Base-by-base conservation (phyloP, 1,284 basidiomycete genomes). In the Malassezia sympodialis region DNA sequence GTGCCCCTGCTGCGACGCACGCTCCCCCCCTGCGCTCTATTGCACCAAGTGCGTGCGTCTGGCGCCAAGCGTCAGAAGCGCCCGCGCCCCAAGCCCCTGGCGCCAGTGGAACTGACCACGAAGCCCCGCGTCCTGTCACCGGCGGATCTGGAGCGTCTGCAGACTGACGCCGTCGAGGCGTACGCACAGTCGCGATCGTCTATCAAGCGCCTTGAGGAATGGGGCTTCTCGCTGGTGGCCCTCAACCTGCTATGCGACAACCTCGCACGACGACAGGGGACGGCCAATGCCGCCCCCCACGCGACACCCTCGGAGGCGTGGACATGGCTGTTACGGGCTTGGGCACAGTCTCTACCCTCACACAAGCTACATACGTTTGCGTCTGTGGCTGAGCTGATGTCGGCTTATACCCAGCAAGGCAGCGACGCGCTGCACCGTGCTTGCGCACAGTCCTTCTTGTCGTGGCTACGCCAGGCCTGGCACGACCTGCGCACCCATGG, bases 361-460 rank as follows among this genome's bases (percentile, higher is more conserved):
- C 39, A 40, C 11, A 26, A 21, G 3, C 21, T 41, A 27, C 41
- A 28, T 8, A 24, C 31, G n/a, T 51, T 43, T 28, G 21, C 42
- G 23, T 34, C 43, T 27, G 37, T 19, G 32, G 17, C 26, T 28
- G 28, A 37, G 27, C 15, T 41, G 7, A 41, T 32, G 1, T 30
- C 23, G 12, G 55, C 46, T 17, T 57, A 51, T n/a, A 28, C 34
- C 7, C 44, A 21, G 14, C 49, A 43, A 19, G 55, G 55, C 5
- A 21, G 34, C 17, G 39, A 27, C 8, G 55, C 55, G 27, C 27
- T 57, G 17, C 23, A 21, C 17, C 49, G 50, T 6, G 55, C 55
- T 14, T 48, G 49, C 23, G 34, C 46, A 24, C 41, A 45, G n/a
- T 46, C 49, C 15, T 57, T 57, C 32, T 28, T 57, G n/a, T 12